Percentiles rank a stretch among this genome's conserved stretches.
Evolutionary conservation across 2,329 filamentous ascomycete species (phyloP).

Genomic region (Fusarium luffae): DNA sequence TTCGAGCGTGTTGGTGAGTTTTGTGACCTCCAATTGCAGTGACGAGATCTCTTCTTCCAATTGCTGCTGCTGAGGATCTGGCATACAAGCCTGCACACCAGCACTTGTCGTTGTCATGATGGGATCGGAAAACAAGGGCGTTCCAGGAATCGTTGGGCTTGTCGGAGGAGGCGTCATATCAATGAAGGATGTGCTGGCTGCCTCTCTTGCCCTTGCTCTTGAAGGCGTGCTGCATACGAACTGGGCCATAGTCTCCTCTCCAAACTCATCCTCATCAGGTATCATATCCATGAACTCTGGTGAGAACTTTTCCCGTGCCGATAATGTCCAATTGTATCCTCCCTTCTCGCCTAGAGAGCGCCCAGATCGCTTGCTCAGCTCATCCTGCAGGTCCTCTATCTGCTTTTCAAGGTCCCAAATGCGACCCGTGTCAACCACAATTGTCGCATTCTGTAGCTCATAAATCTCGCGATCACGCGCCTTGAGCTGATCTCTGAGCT

Average conservation of each 20-base stretch:
- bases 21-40: slow-evolving; percentile 60
- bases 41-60: slow-evolving; percentile 61
- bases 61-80: slow-evolving; percentile 55
- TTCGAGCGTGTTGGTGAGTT: slow-evolving; percentile 60
- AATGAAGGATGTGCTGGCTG: slow-evolving; percentile 58
- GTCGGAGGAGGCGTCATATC: slow-evolving; percentile 64
- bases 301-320: slow-evolving; percentile 59
- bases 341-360: slow-evolving; percentile 41
- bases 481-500: slow-evolving; percentile 61
- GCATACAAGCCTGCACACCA: slow-evolving; percentile 45
- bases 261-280: slow-evolving; percentile 57
- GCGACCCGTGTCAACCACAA: slow-evolving; percentile 60
- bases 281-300: slow-evolving; percentile 57
- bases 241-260: slow-evolving; percentile 63
- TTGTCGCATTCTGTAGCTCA: slow-evolving; percentile 62
- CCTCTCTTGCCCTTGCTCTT: slow-evolving; percentile 41
- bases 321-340: slow-evolving; percentile 62
- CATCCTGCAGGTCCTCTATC: slow-evolving; percentile 50
- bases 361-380: slow-evolving; percentile 46
- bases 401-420: slow-evolving; percentile 57
- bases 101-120: slow-evolving; percentile 15
- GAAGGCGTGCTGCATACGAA: slow-evolving; percentile 64
- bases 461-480: slow-evolving; percentile 65
- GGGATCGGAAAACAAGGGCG: slow-evolving; percentile 51
- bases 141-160: slow-evolving; percentile 55